Conservation (phyloP, 371 early-diverging fungal species). For the Umbelopsis sp. region DNA sequence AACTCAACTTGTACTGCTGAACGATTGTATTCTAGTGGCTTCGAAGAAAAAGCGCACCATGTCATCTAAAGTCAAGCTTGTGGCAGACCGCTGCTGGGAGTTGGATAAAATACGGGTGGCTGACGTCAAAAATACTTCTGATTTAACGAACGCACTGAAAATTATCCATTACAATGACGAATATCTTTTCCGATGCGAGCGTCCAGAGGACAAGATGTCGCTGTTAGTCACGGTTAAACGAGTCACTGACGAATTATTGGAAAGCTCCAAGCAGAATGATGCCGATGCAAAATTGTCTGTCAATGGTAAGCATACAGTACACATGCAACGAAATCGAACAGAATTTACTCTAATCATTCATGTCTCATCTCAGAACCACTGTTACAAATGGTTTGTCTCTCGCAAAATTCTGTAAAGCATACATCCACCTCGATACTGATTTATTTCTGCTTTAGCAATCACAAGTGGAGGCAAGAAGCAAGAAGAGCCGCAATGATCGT, state of each 20-base stretch:
- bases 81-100: slow-evolving; percentile 81
- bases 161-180: slow-evolving; percentile 76
- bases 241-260: slow-evolving; percentile 66
- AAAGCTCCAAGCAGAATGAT: slow-evolving; percentile 39
- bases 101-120: slow-evolving; percentile 76
- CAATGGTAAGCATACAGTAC: background rate
- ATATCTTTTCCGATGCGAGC: slow-evolving; percentile 75
- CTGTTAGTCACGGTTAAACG: slow-evolving; percentile 70
- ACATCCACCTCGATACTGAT: no score
- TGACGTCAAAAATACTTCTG: slow-evolving; percentile 80
- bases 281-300: background rate
- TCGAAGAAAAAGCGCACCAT: slow-evolving; percentile 76
- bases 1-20: slow-evolving; percentile 80
- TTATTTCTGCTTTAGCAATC: background rate
- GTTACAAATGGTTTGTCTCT: background rate
- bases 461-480: slow-evolving; percentile 8
- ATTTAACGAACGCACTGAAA: slow-evolving; percentile 63
- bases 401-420: background rate
- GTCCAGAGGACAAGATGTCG: slow-evolving; percentile 73
- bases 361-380: background rate
- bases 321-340: background rate
- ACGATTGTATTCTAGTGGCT: slow-evolving; percentile 80
- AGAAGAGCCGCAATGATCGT: slow-evolving; percentile 1
- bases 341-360: background rate
- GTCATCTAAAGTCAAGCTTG: slow-evolving; percentile 67